Percentiles rank a stretch among this genome's conserved stretches.
Conservation (phyloP, 2,329 filamentous ascomycete genomes). For the Venturia aucupariae region DNA sequence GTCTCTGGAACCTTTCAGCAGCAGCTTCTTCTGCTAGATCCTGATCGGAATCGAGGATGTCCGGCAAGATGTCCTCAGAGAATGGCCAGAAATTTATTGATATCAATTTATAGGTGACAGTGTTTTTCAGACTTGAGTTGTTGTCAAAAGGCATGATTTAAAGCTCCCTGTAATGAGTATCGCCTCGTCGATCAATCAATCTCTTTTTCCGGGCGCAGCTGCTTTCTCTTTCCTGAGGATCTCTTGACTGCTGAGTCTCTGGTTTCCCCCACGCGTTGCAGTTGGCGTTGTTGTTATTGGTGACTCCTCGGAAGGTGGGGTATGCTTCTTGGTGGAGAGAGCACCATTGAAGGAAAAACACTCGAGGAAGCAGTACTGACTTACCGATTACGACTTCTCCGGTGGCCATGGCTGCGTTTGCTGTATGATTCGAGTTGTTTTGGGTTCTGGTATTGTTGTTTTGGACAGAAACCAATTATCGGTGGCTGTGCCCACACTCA, state of each 20-base stretch:
- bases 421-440: not conserved
- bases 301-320: not conserved
- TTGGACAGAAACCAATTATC: not conserved
- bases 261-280: not conserved
- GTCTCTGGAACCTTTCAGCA: no score
- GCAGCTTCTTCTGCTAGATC: no score
- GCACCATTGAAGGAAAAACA: not conserved
- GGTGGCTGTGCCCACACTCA: not conserved
- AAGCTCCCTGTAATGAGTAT: not conserved
- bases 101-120: not conserved
- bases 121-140: not conserved
- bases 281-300: not conserved
- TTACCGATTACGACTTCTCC: slow-evolving; percentile 10
- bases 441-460: not conserved
- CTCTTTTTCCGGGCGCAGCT: not conserved
- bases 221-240: not conserved
- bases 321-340: not conserved
- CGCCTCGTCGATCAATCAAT: not conserved
- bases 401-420: slow-evolving; percentile 7
- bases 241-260: not conserved
- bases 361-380: not conserved
- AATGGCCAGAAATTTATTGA: not conserved
- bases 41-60: not conserved
- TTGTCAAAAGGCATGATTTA: not conserved
- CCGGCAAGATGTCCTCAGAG: not conserved